Evolutionary conservation across 2,329 filamentous ascomycete species (phyloP), one percentile per base, ranked within the genome.

Genomic region (Alternaria triticina): DNA sequence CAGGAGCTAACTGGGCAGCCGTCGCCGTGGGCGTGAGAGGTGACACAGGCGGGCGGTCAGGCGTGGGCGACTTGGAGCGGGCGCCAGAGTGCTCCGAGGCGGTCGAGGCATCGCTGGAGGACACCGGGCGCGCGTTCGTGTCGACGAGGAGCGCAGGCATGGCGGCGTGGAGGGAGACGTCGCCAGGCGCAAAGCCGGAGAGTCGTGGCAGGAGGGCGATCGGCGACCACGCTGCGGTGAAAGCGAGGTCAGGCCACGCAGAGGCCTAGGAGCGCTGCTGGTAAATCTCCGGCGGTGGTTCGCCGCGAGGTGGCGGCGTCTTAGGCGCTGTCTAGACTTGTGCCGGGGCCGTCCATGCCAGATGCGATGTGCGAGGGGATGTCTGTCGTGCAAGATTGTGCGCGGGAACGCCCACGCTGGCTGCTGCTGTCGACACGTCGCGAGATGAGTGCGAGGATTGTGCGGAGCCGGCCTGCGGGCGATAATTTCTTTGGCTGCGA

Each of bases 1-100:
- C 57, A 54, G 75, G 72, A 54, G 78, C 77, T 57, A 80, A 72
- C 65, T 79, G 75, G 49, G 79, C 77, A 45, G 69, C 67, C 15
- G 77, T 67, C 10, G 71, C 71, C 22, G 77, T 78, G 59, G 79
- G 79, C n/a, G 79, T 80, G 60, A 81, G 78, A 69, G 79, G 79
- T 36, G 79, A 80, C 36, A 81, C 77, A 11, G 79, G 78, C 60
- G 79, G 79, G 8, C 76, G 75, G 67, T 72, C 67, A n/a, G 77
- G 76, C 44, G 77, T 77, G 54, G 68, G 67, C 13, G 77, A 77
- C 47, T 67, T 65, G 36, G 75, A 77, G 65, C 72, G 72, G 52
- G 68, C 65, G 36, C 61, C 59, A 51, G 71, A 69, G 64, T 55
- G 65, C 47, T 59, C 62, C 22, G 66, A 70, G 51, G 67, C 64